These are phyloP conservation scores for Fusarium proliferatum DNA, from an alignment of 2,329 filamentous ascomycete genomes.

Conservation along the genomic window DNA sequence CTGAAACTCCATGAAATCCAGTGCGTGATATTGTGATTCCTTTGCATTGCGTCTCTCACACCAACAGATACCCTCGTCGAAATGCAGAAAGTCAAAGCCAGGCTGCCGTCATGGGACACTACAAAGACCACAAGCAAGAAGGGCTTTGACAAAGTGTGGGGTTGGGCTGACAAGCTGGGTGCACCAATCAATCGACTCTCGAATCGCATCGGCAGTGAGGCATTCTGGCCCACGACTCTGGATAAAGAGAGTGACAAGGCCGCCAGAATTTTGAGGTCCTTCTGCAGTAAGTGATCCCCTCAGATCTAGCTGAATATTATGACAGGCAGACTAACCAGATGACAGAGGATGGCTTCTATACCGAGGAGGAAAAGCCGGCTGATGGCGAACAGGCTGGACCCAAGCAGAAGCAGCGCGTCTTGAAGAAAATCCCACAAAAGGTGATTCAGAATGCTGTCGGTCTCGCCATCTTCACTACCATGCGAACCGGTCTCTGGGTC, in stretches of 20 bases:
- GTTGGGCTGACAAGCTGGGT: conserved; percentile 62
- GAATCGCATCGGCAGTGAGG: conserved; percentile 82
- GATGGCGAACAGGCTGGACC: conserved; percentile 44
- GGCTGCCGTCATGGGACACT: conserved; percentile 61
- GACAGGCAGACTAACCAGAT: background rate
- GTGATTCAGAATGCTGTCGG: conserved; percentile 74
- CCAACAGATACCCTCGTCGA: rapidly evolving
- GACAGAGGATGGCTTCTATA: conserved; percentile 65
- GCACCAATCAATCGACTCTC: conserved; percentile 82
- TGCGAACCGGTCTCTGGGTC: conserved; percentile 74
- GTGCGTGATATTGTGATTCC: background rate
- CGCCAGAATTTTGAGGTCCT: conserved; percentile 82
- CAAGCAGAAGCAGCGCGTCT: conserved; percentile 57
- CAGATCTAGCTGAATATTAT: rapidly evolving
- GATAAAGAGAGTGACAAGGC: conserved; percentile 93
- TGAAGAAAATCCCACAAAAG: conserved; percentile 64
- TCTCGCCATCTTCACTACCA: conserved; percentile 77
- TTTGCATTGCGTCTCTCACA: rapidly evolving
- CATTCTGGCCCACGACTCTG: conserved; percentile 86
- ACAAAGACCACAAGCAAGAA: conserved; percentile 68
- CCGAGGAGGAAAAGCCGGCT: conserved; percentile 48
- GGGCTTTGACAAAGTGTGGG: conserved; percentile 80
- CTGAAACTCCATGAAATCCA: background rate
- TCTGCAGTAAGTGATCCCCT: conserved; percentile 74
- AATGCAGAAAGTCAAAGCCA: conserved; percentile 52